Evolutionary conservation across 2,329 filamentous ascomycete species (phyloP), one percentile per base, ranked within the genome.

Genomic region (Aureobasidium sp.): DNA sequence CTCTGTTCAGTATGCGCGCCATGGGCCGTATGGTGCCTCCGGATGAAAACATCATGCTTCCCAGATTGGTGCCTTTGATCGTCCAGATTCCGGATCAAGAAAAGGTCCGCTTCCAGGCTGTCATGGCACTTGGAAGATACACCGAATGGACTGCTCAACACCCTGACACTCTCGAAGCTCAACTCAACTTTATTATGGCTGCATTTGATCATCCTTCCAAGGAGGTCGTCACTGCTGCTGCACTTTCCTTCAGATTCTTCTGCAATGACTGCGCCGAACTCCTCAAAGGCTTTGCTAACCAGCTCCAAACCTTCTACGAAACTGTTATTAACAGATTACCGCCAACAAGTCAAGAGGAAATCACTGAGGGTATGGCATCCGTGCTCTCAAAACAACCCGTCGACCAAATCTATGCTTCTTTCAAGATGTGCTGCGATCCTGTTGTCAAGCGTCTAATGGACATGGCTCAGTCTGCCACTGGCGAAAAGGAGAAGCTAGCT

Each of bases 131-230:
- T 26, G 94, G 92, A 41, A 85, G 94, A 65, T 99, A 99, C 72
- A 99, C 95, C 0, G 93, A 97, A 74, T 99, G 94, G 94, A 99
- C 95, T 0, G 86, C 94, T 5, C 87, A 91, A 52, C 94, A 99
- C 71, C 90, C 93, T 0, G 91, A 97, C 63, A 96, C 93, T 50
- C 81, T 99, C 9, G 89, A 96, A 74, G 83, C 90, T 9, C 94
- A 99, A 75, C 89, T 99, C 72, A 92, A 91, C 70, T 99, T 96
- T 76, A 96, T 99, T 70, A 92, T 96, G 67, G 89, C 87, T 5
- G 94, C 92, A 0, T 99, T 99, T 77, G 84, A 90, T 67, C 90
- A 93, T 63, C 85, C 87, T 46, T 96, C 92, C 0, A 89, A 88
- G 70, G 95, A 99, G 71, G 92, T 99, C 61, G 84, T 96, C 43